These are phyloP conservation scores for Camptophora hylomeconis DNA, from an alignment of 2,329 filamentous ascomycete genomes.

Conservation along the genomic window DNA sequence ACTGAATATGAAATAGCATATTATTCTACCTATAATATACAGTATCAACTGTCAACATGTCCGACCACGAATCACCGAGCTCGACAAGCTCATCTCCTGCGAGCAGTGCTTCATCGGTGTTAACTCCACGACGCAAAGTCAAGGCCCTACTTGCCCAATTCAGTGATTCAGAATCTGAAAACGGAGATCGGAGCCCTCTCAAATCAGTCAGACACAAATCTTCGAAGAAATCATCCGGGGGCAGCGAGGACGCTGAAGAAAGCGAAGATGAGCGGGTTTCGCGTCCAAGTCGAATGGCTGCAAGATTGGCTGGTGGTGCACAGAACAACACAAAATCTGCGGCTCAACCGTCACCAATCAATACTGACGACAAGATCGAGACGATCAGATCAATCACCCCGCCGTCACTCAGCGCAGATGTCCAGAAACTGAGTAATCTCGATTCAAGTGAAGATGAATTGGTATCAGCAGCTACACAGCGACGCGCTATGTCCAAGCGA, in stretches of 20 bases:
- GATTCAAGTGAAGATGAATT: no score
- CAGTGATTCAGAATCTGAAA: conserved; percentile 34
- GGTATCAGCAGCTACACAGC: no score
- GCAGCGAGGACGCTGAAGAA: conserved; percentile 16
- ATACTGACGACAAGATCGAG: neutral
- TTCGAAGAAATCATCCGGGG: neutral
- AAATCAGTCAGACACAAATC: no score
- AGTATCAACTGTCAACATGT: no score
- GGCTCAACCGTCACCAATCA: neutral
- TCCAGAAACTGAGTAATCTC: conserved; percentile 21
- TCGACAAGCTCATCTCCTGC: conserved; percentile 5
- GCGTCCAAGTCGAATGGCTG: conserved; percentile 51
- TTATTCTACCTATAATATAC: no score
- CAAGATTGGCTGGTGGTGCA: conserved; percentile 24
- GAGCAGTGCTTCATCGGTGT: conserved; percentile 2
- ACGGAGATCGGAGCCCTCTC: conserved; percentile 18
- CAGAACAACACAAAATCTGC: no score
- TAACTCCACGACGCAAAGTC: conserved; percentile 31
- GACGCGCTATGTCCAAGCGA: no score
- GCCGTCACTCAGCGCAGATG: conserved; percentile 13
- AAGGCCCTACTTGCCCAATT: conserved; percentile 37
- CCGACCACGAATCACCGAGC: no score
- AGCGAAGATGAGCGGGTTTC: conserved; percentile 34
- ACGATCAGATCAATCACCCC: conserved; percentile 5
- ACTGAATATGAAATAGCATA: no score